Percentiles rank a stretch among this genome's conserved stretches.
Conservation (phyloP, 495 filamentous ascomycete genomes). For the Baudoinia panamericana region DNA sequence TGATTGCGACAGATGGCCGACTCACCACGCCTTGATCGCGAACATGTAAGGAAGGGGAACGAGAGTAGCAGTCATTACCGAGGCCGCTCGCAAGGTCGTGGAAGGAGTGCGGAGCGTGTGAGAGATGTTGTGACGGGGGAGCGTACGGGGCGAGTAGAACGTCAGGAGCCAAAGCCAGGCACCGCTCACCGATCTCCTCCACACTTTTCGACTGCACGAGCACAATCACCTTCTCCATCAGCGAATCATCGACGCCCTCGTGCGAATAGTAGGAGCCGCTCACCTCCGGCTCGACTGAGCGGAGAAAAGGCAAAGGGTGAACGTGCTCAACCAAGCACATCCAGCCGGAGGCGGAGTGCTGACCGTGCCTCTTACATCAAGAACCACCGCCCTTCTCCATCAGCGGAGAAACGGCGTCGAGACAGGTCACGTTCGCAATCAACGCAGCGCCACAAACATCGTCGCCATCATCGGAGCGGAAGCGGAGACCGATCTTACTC, state of each 20-base stretch:
- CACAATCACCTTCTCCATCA: conserved; percentile 14
- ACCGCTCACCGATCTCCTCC: conserved; percentile 6
- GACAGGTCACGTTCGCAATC: conserved; percentile 22
- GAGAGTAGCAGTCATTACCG: conserved; percentile 3
- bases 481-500: conserved; percentile 25
- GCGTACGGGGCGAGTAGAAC: conserved; percentile 6
- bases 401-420: conserved; percentile 25
- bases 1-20: conserved; percentile 12
- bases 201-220: conserved; percentile 13
- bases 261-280: conserved; percentile 15
- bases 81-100: neutral
- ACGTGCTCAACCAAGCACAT: neutral
- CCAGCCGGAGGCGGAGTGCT: conserved; percentile 21
- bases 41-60: neutral
- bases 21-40: neutral
- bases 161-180: conserved; percentile 10
- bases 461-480: conserved; percentile 22
- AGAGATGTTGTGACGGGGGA: neutral
- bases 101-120: conserved; percentile 6
- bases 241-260: conserved; percentile 17
- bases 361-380: conserved; percentile 18
- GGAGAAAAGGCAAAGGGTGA: neutral
- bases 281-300: conserved; percentile 16
- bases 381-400: conserved; percentile 17
- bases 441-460: conserved; percentile 15